phyloP scores from a whole-genome alignment of 1,284 basidiomycete species.

The Trichosporon sp. region DNA sequence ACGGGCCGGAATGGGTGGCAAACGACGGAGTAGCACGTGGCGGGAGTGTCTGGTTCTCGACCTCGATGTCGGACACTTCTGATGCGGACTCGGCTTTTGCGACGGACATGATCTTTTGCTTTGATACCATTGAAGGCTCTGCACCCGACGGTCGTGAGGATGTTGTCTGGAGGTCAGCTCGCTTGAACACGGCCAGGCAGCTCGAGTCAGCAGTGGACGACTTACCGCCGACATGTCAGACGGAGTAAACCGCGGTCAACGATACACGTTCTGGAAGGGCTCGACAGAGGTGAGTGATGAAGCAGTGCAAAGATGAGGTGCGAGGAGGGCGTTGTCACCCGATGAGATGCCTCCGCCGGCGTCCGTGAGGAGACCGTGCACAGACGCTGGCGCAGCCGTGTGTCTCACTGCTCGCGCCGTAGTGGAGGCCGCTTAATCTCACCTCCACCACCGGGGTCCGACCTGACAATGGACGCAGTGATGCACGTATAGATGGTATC shows the following conservation, averaged over 20 bases:
- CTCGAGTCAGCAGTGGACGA: neutral
- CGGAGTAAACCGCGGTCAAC: too few species aligned
- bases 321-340: neutral
- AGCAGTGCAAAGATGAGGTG: neutral
- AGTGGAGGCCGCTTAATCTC: neutral
- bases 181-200: too few species aligned
- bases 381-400: neutral
- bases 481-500: neutral
- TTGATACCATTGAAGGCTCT: neutral
- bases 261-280: neutral
- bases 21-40: neutral
- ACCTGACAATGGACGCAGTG: neutral
- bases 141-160: neutral
- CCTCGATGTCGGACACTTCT: neutral
- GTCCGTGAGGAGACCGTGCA: neutral
- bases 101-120: neutral
- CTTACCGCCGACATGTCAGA: neutral
- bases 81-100: neutral
- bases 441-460: neutral
- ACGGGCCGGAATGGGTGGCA: neutral
- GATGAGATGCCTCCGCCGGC: neutral
- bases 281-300: neutral
- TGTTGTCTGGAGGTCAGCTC: neutral
- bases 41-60: neutral
- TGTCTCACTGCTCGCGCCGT: neutral